A percentile compares a stretch with the other conserved stretches of the same genome.
Evolutionary conservation across 176 grass and related monocot species (phyloP).

Genomic region (Dendrocalamus sinicus): DNA sequence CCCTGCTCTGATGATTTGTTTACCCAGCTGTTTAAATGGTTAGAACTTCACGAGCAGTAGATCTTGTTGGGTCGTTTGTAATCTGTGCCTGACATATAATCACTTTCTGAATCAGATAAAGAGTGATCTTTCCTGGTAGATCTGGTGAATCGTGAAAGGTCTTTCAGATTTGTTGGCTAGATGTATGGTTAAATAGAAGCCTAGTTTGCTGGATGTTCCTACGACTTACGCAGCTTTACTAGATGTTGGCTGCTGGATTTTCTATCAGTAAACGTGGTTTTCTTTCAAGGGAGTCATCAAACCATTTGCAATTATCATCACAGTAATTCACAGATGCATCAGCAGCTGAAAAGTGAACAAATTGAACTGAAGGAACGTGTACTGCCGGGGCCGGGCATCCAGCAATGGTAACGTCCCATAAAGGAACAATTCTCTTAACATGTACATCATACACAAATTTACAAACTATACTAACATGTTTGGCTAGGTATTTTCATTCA

Average conservation of each 20-base stretch:
- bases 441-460: not conserved
- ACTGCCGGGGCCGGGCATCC: not conserved
- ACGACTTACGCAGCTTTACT: not conserved
- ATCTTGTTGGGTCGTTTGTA: conserved; percentile 30
- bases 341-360: not conserved
- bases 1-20: conserved; percentile 22
- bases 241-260: not conserved
- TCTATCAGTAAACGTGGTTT: not conserved
- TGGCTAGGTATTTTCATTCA: not conserved
- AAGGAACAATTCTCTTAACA: not conserved
- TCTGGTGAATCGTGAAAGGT: not conserved
- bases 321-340: not conserved
- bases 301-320: not conserved
- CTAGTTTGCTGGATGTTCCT: not conserved
- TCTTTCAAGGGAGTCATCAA: not conserved
- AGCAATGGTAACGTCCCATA: not conserved
- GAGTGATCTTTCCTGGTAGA: conserved; percentile 29
- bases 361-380: not conserved
- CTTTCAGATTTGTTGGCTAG: not conserved
- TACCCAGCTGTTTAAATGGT: conserved; percentile 15
- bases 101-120: conserved; percentile 17
- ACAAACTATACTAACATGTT: not conserved
- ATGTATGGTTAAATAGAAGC: not conserved
- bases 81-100: conserved; percentile 29
- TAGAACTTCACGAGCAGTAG: conserved; percentile 49